A percentile compares a stretch with the other conserved stretches of the same genome.
These are phyloP conservation scores for Populus hybrid DNA, from an alignment of 441 rosid species.

Conservation along the genomic window DNA sequence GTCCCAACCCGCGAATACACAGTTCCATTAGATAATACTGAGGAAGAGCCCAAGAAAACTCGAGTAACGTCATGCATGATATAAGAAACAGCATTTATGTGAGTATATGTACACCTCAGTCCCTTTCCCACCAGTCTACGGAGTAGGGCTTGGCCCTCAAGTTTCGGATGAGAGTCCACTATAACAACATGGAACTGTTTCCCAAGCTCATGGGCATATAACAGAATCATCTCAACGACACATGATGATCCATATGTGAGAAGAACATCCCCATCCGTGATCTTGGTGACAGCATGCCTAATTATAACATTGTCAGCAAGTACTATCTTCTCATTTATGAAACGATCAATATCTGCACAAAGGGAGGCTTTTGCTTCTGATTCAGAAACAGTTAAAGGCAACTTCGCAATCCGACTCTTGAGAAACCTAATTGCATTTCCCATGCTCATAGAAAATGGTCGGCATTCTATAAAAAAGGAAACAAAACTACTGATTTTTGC, in stretches of 20 bases:
- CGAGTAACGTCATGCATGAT: too few species aligned
- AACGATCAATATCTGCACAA: conserved; percentile 65
- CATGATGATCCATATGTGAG: conserved; percentile 82
- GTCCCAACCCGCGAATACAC: too few species aligned
- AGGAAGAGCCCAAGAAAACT: too few species aligned
- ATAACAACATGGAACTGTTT: conserved; percentile 80
- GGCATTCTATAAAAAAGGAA: conserved; percentile 83
- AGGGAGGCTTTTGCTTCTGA: conserved; percentile 75
- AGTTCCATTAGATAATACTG: too few species aligned
- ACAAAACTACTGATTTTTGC: conserved; percentile 70
- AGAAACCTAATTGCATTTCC: conserved; percentile 83
- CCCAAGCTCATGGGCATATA: conserved; percentile 75
- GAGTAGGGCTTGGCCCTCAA: conserved; percentile 81
- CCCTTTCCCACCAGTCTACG: conserved; percentile 87
- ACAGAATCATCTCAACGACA: conserved; percentile 83
- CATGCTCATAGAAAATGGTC: conserved; percentile 95
- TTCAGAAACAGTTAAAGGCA: conserved; percentile 64
- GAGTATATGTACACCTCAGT: conserved; percentile 76
- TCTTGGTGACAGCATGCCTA: conserved; percentile 74
- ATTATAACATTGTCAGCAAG: conserved; percentile 76
- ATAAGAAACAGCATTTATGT: too few species aligned
- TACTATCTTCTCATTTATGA: conserved; percentile 79
- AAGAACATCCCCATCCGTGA: conserved; percentile 90
- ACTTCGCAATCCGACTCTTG: conserved; percentile 69
- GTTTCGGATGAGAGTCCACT: conserved; percentile 90